Base-by-base conservation (phyloP, 1,284 basidiomycete genomes). In the Cutaneotrichosporon dermatis region DNA sequence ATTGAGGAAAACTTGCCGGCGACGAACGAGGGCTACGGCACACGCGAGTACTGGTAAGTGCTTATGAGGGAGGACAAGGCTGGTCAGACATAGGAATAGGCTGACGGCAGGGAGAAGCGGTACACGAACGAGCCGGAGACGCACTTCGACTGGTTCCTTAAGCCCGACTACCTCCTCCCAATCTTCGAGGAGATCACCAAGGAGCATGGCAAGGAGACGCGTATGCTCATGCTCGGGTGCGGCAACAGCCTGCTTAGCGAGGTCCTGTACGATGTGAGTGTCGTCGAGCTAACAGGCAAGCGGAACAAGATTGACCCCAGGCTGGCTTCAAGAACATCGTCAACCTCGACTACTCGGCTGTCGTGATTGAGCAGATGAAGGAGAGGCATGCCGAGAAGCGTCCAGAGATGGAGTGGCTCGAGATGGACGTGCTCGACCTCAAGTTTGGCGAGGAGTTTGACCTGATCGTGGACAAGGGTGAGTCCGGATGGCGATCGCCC, bases 381-480 rank as follows among this genome's bases (percentile, higher is more conserved):
- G 75, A 76, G 53, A 82, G 83, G 51, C 86, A 94, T 70, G 71
- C 69, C 5, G 69, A 71, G 13, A 50, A 42, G 4, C 82, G 88
- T 51, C 85, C 87, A 2, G 81, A 84, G 58, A 92, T 96, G 90
- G 80, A 83, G 70, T 96, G 92, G 92, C 80, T 85, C 54, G 89
- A 89, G 78, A 94, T 92, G 88, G 92, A 95, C 69, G 85, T 95
- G 33, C 82, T 92, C 33, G 75, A 85, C 35, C 79, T 96, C 13
- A 76, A 82, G 35, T 90, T 93, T 63, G 82, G 82, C 0, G 80
- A 86, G 55, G 82, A 83, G 1, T 92, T 95, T 70, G 91, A 95
- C 71, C 80, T 95, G 45, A 89, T 87, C 0, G 88, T 96, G 51
- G 92, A 96, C 78, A 96, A 95, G 83, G 91, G 89, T 83, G 61